These are phyloP conservation scores for Hydnum rufescens DNA, from an alignment of 768 basidiomycete species.

Conservation along the genomic window DNA sequence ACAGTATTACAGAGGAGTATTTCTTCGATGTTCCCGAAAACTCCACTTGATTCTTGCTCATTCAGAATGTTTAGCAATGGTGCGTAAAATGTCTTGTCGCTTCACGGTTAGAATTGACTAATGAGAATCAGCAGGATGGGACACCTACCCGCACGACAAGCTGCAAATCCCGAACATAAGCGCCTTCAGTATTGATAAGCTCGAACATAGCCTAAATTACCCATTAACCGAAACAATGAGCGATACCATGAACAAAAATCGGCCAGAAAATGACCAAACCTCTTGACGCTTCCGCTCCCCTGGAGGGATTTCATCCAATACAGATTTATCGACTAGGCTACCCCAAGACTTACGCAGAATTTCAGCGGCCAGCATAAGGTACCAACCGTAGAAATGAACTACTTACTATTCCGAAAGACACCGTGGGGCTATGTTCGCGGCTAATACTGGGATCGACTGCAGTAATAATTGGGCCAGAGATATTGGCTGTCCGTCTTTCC, in stretches of 20 bases:
- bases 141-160: conserved; percentile 63
- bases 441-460: too few species aligned
- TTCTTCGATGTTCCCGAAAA: conserved; percentile 91
- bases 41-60: conserved; percentile 52
- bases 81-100: conserved; percentile 71
- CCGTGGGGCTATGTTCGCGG: too few species aligned
- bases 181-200: conserved; percentile 73
- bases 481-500: too few species aligned
- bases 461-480: too few species aligned
- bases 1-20: conserved; percentile 78
- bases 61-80: conserved; percentile 54
- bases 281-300: conserved; percentile 79
- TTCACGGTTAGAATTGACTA: neutral
- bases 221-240: neutral
- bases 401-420: conserved; percentile 50
- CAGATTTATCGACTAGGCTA: conserved; percentile 70
- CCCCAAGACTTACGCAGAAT: conserved; percentile 54
- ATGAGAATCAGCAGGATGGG: neutral
- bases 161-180: conserved; percentile 83
- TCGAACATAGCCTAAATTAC: conserved; percentile 88
- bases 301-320: conserved; percentile 57
- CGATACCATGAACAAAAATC: neutral
- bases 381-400: too few species aligned
- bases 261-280: conserved; percentile 20
- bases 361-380: too few species aligned